phyloP scores from a whole-genome alignment of 2,329 filamentous ascomycete genomes.

The Zasmidium cellare region DNA sequence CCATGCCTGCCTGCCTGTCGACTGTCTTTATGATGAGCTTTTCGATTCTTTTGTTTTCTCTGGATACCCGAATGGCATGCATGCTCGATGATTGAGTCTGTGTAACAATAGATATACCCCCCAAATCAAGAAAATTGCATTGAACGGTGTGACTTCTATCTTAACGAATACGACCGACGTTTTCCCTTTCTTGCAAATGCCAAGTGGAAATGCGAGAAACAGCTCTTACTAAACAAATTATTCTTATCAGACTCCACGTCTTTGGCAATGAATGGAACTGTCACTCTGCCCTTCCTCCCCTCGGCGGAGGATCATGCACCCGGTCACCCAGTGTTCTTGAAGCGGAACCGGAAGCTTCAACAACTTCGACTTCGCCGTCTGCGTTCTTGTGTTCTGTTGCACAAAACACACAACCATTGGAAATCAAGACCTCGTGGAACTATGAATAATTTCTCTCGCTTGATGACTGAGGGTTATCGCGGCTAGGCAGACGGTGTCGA shows the following conservation, averaged over 20 bases:
- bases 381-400: no score
- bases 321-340: neutral
- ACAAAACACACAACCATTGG: neutral
- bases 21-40: neutral
- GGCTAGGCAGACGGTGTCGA: neutral
- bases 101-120: slow-evolving; percentile 2
- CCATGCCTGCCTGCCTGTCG: neutral
- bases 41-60: neutral
- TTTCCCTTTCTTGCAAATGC: no score
- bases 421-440: neutral
- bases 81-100: neutral
- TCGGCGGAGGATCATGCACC: neutral
- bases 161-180: no score
- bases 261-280: no score
- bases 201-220: no score
- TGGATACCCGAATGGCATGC: neutral
- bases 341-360: neutral
- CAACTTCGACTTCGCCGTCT: no score
- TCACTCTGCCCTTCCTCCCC: no score
- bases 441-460: neutral
- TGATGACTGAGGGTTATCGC: neutral
- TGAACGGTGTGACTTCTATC: no score
- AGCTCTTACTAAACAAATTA: no score
- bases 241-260: no score
- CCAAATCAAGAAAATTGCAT: neutral